phyloP scores from a whole-genome alignment of 106 monocot genomes.

The Gastrodia elata region DNA sequence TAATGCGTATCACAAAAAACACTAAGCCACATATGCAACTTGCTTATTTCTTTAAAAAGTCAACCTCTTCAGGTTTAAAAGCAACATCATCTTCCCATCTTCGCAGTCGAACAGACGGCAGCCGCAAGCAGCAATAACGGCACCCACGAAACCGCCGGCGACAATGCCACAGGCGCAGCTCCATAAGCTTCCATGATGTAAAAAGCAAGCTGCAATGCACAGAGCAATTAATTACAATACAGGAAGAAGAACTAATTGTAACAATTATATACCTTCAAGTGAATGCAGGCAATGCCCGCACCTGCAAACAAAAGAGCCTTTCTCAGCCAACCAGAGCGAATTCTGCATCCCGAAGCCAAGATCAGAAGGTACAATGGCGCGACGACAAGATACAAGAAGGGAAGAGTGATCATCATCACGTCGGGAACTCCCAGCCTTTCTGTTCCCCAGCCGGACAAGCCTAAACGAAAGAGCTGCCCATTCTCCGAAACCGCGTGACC shows the following conservation, averaged over 20 bases:
- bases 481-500: conserved; percentile 56
- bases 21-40: no score
- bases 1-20: no score
- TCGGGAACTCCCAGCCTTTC: conserved; percentile 42
- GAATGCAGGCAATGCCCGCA: conserved; percentile 24
- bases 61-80: background rate
- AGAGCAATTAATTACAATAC: background rate
- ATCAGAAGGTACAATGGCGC: conserved; percentile 50
- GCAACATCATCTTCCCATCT: background rate
- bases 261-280: conserved; percentile 45
- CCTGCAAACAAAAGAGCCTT: conserved; percentile 33
- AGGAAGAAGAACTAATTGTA: background rate
- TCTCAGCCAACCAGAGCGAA: background rate
- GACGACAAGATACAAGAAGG: conserved; percentile 76
- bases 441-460: conserved; percentile 57
- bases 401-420: conserved; percentile 50
- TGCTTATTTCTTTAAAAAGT: no score
- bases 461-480: conserved; percentile 48
- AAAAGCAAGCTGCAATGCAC: conserved; percentile 13
- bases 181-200: conserved; percentile 30
- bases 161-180: conserved; percentile 22
- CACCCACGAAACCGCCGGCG: conserved; percentile 30
- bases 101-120: conserved; percentile 27
- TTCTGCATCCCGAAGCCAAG: conserved; percentile 24
- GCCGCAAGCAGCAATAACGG: conserved; percentile 25